Evolutionary conservation across 345 rosid genomes (phyloP).

Genomic region (Aethionema arabicum): DNA sequence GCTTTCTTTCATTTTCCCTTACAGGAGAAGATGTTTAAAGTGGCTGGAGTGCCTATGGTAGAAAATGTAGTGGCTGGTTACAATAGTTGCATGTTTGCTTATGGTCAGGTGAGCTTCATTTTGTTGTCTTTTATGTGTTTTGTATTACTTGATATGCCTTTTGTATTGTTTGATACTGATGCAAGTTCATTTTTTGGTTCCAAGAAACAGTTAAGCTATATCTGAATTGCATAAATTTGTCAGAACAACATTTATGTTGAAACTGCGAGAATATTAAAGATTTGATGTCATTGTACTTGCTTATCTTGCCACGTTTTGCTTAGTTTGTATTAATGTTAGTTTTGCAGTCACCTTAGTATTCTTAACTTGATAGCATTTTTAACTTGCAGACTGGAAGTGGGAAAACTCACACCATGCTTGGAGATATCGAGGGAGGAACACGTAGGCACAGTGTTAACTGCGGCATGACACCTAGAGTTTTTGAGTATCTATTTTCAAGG

Average conservation of each 20-base stretch:
- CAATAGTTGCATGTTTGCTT: constrained; percentile 99
- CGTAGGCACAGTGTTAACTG: constrained; percentile 91
- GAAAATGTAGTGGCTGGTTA: constrained; percentile 95
- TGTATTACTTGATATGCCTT: too few relatives aligned
- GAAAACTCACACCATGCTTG: constrained; percentile 99
- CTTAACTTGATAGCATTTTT: constrained; percentile 16
- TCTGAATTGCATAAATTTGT: too few relatives aligned
- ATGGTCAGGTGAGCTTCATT: constrained; percentile 75
- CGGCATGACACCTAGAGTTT: constrained; percentile 97
- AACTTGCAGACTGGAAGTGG: constrained; percentile 94
- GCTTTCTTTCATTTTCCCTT: constrained; percentile 1
- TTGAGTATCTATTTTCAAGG: constrained; percentile 82
- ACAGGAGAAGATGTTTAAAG: constrained; percentile 88
- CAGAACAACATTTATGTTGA: too few relatives aligned
- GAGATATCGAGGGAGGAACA: constrained; percentile 95
- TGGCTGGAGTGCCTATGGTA: constrained; percentile 96
- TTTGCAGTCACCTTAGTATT: neutral
- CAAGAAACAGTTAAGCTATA: too few relatives aligned
- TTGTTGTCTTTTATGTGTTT: neutral
- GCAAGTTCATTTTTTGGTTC: too few relatives aligned
- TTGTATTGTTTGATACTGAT: too few relatives aligned
- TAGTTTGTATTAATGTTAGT: neutral
- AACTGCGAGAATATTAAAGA: too few relatives aligned
- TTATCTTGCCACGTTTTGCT: too few relatives aligned
- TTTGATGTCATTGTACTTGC: too few relatives aligned